Evolutionary conservation across 108 stramenopile genomes (phyloP).

Genomic region (Cyclotella sp.): DNA sequence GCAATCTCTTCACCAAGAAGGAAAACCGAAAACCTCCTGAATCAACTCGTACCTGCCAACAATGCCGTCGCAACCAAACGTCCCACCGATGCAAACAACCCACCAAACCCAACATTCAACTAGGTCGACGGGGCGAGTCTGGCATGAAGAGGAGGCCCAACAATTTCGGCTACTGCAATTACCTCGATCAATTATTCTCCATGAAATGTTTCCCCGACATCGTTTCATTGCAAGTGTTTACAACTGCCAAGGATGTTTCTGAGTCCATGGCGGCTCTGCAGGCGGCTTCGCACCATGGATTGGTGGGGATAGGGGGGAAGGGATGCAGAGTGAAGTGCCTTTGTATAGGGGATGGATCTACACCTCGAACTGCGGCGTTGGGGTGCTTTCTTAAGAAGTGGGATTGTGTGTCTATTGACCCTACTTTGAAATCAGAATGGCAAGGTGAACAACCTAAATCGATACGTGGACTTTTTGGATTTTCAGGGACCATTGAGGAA

Average conservation of each 20-base stretch:
- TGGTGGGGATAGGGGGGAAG: neutral
- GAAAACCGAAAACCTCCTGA: slow-evolving; percentile 7
- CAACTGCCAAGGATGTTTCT: slow-evolving; percentile 55
- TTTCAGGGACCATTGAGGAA: slow-evolving; percentile 52
- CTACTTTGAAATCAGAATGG: slow-evolving; percentile 54
- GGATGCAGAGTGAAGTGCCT: slow-evolving; percentile 40
- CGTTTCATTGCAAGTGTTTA: slow-evolving; percentile 39
- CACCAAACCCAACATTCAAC: slow-evolving; percentile 22
- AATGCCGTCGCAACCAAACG: slow-evolving; percentile 36
- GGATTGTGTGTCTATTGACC: slow-evolving; percentile 60
- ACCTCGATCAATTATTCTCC: slow-evolving; percentile 53
- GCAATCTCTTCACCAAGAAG: slow-evolving; percentile 9
- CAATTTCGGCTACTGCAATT: slow-evolving; percentile 62
- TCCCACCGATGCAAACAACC: slow-evolving; percentile 35
- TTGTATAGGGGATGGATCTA: slow-evolving; percentile 62
- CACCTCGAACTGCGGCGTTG: slow-evolving; percentile 54
- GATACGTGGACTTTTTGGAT: slow-evolving; percentile 47
- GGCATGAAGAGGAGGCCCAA: slow-evolving; percentile 52
- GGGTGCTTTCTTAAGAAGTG: slow-evolving; percentile 52
- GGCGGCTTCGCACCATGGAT: slow-evolving; percentile 44
- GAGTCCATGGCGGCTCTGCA: slow-evolving; percentile 63
- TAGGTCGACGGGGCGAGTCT: slow-evolving; percentile 41
- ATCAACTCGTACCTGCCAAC: slow-evolving; percentile 25
- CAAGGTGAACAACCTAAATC: slow-evolving; percentile 17
- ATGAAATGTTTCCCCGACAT: slow-evolving; percentile 60